Evolutionary conservation across 2,329 filamentous ascomycete species (phyloP).

Genomic region (Paramyrothecium roridum): DNA sequence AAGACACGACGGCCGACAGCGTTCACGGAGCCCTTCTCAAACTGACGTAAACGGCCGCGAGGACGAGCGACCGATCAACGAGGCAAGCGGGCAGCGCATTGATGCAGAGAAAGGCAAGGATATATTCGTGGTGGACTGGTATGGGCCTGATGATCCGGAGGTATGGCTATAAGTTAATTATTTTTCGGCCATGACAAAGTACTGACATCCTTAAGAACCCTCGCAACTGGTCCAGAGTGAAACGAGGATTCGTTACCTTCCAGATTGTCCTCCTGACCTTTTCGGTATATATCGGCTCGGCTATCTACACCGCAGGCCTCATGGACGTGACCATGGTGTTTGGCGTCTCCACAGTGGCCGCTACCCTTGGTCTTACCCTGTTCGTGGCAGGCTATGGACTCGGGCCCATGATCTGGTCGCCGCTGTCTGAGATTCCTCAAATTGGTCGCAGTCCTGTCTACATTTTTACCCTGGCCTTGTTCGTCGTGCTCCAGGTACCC

Average conservation of each 20-base stretch:
- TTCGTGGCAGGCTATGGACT: constrained; percentile 15
- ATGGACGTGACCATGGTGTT: constrained; percentile 7
- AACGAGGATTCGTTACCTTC: constrained; percentile 3
- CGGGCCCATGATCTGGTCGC: constrained; percentile 53
- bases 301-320: neutral
- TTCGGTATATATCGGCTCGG: constrained; percentile 3
- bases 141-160: constrained; percentile 1
- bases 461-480: constrained; percentile 54
- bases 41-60: neutral
- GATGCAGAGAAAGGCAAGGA: neutral
- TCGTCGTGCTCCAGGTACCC: constrained; percentile 52
- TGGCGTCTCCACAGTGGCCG: constrained; percentile 1
- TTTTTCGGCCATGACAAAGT: neutral
- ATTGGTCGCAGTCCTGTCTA: constrained; percentile 58
- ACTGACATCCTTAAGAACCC: constrained; percentile 1
- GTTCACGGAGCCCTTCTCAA: too few relatives aligned
- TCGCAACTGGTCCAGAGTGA: constrained; percentile 1
- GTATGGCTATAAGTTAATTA: neutral
- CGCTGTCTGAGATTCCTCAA: constrained; percentile 54
- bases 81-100: neutral
- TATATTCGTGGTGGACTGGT: neutral
- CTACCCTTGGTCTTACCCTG: constrained; percentile 2
- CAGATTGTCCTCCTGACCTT: constrained; percentile 3
- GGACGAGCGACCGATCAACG: neutral
- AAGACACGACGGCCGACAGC: neutral